Evolutionary conservation across 768 basidiomycete species (phyloP).

Genomic region (Trametes sanguinea): DNA sequence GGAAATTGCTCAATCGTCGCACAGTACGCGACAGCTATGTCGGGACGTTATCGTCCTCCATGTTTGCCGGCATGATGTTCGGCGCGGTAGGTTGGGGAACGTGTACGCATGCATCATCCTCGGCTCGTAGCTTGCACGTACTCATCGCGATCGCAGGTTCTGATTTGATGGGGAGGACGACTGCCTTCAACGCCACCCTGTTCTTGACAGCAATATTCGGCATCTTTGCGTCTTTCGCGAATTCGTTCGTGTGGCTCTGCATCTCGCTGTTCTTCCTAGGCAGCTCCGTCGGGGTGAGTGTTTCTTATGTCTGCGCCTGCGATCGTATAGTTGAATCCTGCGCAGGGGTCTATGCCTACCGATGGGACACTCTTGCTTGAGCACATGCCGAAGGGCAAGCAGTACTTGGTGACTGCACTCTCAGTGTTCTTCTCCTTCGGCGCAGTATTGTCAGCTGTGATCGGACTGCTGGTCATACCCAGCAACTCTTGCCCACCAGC

Average conservation of each 20-base stretch:
- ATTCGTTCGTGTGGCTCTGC: slow-evolving; percentile 70
- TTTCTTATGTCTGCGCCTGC: background rate
- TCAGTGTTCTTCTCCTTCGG: slow-evolving; percentile 97
- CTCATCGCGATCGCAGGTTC: slow-evolving; percentile 50
- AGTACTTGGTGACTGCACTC: slow-evolving; percentile 88
- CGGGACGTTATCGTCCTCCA: slow-evolving; percentile 81
- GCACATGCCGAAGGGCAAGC: slow-evolving; percentile 89
- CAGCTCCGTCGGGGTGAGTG: slow-evolving; percentile 86
- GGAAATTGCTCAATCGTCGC: background rate
- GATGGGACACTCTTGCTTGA: slow-evolving; percentile 92
- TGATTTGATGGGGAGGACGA: slow-evolving; percentile 83
- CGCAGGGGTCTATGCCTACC: slow-evolving; percentile 92
- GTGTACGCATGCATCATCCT: slow-evolving; percentile 43
- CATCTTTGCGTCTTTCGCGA: slow-evolving; percentile 71
- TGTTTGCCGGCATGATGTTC: slow-evolving; percentile 98
- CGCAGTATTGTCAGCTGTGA: slow-evolving; percentile 79
- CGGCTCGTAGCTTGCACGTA: background rate
- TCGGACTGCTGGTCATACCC: slow-evolving; percentile 81
- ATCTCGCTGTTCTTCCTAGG: slow-evolving; percentile 83
- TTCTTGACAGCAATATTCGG: slow-evolving; percentile 92
- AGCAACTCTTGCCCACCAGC: slow-evolving; percentile 61
- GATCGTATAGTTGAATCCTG: background rate
- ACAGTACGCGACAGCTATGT: slow-evolving; percentile 75
- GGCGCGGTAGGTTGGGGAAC: slow-evolving; percentile 92
- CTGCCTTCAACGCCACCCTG: slow-evolving; percentile 91